phyloP scores from a whole-genome alignment of 2,329 filamentous ascomycete species.

The Metarhizium anisopliae region DNA sequence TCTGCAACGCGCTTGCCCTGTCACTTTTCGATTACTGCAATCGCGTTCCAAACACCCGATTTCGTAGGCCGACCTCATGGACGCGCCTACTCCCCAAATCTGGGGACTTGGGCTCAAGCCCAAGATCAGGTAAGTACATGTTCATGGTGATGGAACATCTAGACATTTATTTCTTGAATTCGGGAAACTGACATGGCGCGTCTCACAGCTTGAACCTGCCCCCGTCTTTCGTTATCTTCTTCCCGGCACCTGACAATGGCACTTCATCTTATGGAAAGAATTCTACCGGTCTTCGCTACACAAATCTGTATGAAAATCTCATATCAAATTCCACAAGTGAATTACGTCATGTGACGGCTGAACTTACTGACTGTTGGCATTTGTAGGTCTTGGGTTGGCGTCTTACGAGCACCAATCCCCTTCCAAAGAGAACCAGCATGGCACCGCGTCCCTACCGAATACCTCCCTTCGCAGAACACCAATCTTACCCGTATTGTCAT shows the following conservation, averaged over 20 bases:
- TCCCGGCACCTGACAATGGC: slow-evolving; percentile 11
- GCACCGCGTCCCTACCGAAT: slow-evolving; percentile 19
- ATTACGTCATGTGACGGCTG: neutral
- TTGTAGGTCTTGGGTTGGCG: slow-evolving; percentile 15
- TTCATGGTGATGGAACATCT: neutral
- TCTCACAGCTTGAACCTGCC: slow-evolving; percentile 14
- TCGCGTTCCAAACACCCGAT: slow-evolving; percentile 1
- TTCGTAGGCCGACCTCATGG: slow-evolving; percentile 8
- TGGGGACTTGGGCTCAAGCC: slow-evolving; percentile 10
- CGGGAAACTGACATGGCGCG: slow-evolving; percentile 11
- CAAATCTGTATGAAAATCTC: neutral
- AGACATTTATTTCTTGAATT: neutral
- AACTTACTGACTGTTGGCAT: neutral
- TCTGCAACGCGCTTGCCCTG: slow-evolving; percentile 6
- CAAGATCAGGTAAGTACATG: slow-evolving; percentile 8
- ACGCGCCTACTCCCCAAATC: slow-evolving; percentile 9
- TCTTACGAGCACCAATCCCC: slow-evolving; percentile 11
- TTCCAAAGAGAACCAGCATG: slow-evolving; percentile 19
- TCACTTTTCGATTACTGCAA: slow-evolving; percentile 4
- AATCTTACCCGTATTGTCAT: slow-evolving; percentile 17
- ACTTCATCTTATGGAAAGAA: neutral
- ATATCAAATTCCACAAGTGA: neutral
- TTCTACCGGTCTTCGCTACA: neutral
- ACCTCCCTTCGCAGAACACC: slow-evolving; percentile 12
- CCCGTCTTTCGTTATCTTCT: slow-evolving; percentile 17